Evolutionary conservation across 2,329 filamentous ascomycete genomes (phyloP).

Genomic region (Cladosporium sp.): DNA sequence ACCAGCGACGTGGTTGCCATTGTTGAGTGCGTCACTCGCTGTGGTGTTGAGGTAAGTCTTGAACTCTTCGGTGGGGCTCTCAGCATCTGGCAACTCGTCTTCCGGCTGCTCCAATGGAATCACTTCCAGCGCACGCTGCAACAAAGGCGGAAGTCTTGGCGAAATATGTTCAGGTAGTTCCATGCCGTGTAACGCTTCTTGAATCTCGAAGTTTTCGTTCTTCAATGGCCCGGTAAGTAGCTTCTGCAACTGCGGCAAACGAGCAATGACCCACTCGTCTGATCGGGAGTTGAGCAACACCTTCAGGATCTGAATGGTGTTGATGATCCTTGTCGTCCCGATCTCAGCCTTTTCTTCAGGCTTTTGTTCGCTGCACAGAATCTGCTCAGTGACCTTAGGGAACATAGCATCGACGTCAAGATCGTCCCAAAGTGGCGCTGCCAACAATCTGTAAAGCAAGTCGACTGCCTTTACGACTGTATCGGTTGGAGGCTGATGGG

Average conservation of each 20-base stretch:
- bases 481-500: conserved; percentile 61
- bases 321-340: conserved; percentile 84
- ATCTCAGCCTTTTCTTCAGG: conserved; percentile 60
- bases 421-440: conserved; percentile 87
- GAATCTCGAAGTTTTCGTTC: conserved; percentile 86
- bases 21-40: conserved; percentile 77
- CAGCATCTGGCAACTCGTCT: conserved; percentile 69
- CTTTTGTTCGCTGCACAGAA: conserved; percentile 71
- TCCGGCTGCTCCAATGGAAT: conserved; percentile 75
- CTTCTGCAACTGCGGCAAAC: conserved; percentile 76
- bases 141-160: conserved; percentile 64
- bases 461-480: conserved; percentile 82
- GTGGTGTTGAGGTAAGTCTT: conserved; percentile 80
- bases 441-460: conserved; percentile 79
- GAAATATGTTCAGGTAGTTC: conserved; percentile 69
- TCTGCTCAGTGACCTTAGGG: conserved; percentile 82
- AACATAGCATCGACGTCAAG: conserved; percentile 82
- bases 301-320: conserved; percentile 87
- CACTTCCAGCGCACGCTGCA: conserved; percentile 83
- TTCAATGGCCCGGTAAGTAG: conserved; percentile 86
- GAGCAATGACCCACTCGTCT: conserved; percentile 85
- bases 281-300: conserved; percentile 85
- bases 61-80: conserved; percentile 79
- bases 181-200: conserved; percentile 81
- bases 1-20: conserved; percentile 77